Base-by-base conservation (phyloP, 495 filamentous ascomycete genomes). In the Penicillium antarcticum region DNA sequence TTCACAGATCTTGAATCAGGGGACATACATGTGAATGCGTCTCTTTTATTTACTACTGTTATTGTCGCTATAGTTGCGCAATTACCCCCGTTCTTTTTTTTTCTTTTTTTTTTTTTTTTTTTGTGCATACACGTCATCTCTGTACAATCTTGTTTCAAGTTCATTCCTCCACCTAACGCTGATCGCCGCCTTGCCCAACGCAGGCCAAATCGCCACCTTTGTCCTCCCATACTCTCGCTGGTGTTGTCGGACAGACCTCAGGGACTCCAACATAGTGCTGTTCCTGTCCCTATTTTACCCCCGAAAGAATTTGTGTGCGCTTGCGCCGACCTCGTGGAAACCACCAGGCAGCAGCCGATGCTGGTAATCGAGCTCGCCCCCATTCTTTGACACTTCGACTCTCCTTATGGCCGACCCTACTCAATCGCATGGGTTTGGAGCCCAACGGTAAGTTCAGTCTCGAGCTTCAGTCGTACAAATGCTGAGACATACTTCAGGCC, bases 391-490 rank as follows among this genome's bases (percentile, higher is more conserved):
- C 43, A n/a, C 44, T 32, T 18, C 26, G 26, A 29, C 24, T 38
- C 5, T 44, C 32, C 34, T 45, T 9, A 66, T 66, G 62, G 56
- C 62, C 40, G 55, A 61, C 50, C 41, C 55, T 13, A 61, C 57
- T 11, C 45, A 46, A 32, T 51, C 53, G 51, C 66, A 63, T 34
- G 61, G 67, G 51, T 63, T 58, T 17, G 56, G 53, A 50, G 48
- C 56, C 36, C 54, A 62, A 14, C 40, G 55, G 67, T 70, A 47
- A 61, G 67, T 12, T 10, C 12, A 34, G n/a, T 48, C 29, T 14
- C 29, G 31, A 10, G 8, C 35, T 1, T n/a, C 42, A 41, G 50
- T 54, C 32, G 50, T 42, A 52, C 52, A 53, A 48, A 38, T 34
- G 43, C 59, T 62, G 31, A 60, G 47, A 51, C 46, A 51, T 42